Conservation (phyloP, 176 grass and related monocot genomes). For the Luzula sylvatica region DNA sequence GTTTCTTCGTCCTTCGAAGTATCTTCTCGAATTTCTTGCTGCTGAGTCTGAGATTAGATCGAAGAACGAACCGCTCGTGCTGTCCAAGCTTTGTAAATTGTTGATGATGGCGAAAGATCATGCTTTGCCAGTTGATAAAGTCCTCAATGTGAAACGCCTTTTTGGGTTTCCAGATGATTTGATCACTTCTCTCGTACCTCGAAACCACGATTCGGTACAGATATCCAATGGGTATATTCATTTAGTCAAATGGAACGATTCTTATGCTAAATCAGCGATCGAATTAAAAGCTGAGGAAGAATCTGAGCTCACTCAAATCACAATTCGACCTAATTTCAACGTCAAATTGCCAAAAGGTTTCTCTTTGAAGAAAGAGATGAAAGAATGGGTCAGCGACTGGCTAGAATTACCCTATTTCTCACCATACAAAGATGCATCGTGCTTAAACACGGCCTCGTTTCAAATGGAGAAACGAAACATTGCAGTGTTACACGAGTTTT, state of each 20-base stretch:
- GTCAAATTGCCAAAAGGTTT: constrained; percentile 62
- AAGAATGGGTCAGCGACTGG: constrained; percentile 82
- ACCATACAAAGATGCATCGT: constrained; percentile 38
- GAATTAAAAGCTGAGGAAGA: constrained; percentile 65
- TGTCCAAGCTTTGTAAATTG: constrained; percentile 67
- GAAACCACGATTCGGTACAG: constrained; percentile 40
- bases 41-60: constrained; percentile 27
- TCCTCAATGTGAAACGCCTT: constrained; percentile 48
- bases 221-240: constrained; percentile 40
- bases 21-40: constrained; percentile 40
- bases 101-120: constrained; percentile 72
- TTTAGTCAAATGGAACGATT: constrained; percentile 56
- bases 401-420: constrained; percentile 76
- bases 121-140: constrained; percentile 47
- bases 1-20: constrained; percentile 46
- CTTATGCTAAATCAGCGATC: constrained; percentile 46
- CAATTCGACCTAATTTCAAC: constrained; percentile 57
- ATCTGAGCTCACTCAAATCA: constrained; percentile 35
- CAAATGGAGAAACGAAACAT: constrained; percentile 74
- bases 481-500: constrained; percentile 64
- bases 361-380: constrained; percentile 80
- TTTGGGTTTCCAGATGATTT: constrained; percentile 85
- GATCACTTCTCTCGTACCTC: constrained; percentile 49
- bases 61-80: constrained; percentile 27
- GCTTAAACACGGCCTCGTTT: constrained; percentile 27